Percentiles rank a stretch among this genome's conserved stretches.
phyloP scores from a whole-genome alignment of 352 stramenopile species.

The Phytophthora brassicae region DNA sequence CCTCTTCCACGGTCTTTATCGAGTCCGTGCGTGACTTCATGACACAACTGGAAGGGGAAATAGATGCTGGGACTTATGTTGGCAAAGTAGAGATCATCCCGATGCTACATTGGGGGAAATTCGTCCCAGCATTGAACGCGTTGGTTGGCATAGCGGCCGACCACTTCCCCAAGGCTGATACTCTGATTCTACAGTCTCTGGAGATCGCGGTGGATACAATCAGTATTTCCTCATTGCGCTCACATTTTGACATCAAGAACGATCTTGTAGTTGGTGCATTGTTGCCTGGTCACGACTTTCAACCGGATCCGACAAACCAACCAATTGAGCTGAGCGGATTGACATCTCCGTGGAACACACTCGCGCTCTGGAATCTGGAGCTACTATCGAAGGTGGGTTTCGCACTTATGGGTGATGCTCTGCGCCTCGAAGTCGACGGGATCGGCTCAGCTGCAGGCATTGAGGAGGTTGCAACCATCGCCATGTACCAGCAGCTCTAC shows the following conservation, averaged over 20 bases:
- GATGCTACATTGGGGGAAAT: conserved; percentile 94
- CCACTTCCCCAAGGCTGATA: conserved; percentile 45
- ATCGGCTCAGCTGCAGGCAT: conserved; percentile 62
- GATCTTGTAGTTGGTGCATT: conserved; percentile 92
- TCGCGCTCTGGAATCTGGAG: conserved; percentile 92
- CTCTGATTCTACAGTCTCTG: conserved; percentile 90
- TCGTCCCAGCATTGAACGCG: conserved; percentile 95
- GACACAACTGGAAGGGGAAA: conserved; percentile 31
- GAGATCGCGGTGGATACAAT: conserved; percentile 77
- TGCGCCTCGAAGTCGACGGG: conserved; percentile 46
- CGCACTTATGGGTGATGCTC: conserved; percentile 84
- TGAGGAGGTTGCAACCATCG: conserved; percentile 94
- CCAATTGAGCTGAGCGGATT: conserved; percentile 76
- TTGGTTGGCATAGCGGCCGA: conserved; percentile 76
- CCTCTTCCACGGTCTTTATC: conserved; percentile 33
- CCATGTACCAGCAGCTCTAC: conserved; percentile 89
- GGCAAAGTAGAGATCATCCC: conserved; percentile 76
- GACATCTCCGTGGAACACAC: conserved; percentile 96
- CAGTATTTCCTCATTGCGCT: conserved; percentile 59
- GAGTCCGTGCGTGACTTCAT: conserved; percentile 49
- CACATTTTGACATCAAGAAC: conserved; percentile 60
- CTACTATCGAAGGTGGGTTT: conserved; percentile 92
- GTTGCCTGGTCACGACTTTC: conserved; percentile 80
- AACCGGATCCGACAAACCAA: conserved; percentile 22
- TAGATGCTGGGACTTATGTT: conserved; percentile 7